Evolutionary conservation across 2,329 filamentous ascomycete genomes (phyloP).

Genomic region (Juglanconis oblonga): DNA sequence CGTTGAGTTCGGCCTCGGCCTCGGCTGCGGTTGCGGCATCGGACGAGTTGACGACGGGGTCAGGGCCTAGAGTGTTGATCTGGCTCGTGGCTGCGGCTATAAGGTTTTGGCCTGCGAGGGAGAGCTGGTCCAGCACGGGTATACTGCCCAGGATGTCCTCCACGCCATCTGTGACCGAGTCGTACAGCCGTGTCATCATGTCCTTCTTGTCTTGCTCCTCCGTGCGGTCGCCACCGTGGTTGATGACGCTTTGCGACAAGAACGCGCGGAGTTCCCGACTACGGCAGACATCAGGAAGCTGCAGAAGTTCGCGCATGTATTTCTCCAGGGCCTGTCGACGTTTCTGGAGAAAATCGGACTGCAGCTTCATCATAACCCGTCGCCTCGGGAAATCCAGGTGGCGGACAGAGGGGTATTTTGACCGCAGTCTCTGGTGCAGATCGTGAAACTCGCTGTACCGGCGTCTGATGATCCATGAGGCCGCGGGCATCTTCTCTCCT

Average conservation of each 20-base stretch:
- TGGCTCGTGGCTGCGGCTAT: conserved; percentile 72
- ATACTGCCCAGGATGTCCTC: conserved; percentile 97
- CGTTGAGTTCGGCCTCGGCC: conserved; percentile 89
- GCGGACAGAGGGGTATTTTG: conserved; percentile 81
- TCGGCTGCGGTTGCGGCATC: conserved; percentile 60
- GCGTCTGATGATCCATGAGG: conserved; percentile 87
- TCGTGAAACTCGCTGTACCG: conserved; percentile 97
- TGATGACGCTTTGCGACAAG: conserved; percentile 80
- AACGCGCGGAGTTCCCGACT: conserved; percentile 91
- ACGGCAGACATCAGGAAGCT: conserved; percentile 88
- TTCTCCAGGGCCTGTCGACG: conserved; percentile 78
- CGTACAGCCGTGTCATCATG: conserved; percentile 92
- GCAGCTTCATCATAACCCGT: conserved; percentile 92
- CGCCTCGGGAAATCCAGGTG: conserved; percentile 89
- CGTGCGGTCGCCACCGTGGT: conserved; percentile 55
- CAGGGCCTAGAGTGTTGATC: conserved; percentile 45
- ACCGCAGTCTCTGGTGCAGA: conserved; percentile 82
- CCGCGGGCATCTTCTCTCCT: conserved; percentile 94
- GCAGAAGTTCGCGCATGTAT: conserved; percentile 78
- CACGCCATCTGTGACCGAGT: conserved; percentile 96
- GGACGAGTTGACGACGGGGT: conserved; percentile 48
- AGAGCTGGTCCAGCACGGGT: conserved; percentile 90
- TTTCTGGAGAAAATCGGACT: conserved; percentile 93
- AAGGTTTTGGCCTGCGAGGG: conserved; percentile 86
- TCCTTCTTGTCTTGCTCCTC: conserved; percentile 70